phyloP scores from a whole-genome alignment of 371 early-diverging fungal genomes.

The Fennellomyces sp. region DNA sequence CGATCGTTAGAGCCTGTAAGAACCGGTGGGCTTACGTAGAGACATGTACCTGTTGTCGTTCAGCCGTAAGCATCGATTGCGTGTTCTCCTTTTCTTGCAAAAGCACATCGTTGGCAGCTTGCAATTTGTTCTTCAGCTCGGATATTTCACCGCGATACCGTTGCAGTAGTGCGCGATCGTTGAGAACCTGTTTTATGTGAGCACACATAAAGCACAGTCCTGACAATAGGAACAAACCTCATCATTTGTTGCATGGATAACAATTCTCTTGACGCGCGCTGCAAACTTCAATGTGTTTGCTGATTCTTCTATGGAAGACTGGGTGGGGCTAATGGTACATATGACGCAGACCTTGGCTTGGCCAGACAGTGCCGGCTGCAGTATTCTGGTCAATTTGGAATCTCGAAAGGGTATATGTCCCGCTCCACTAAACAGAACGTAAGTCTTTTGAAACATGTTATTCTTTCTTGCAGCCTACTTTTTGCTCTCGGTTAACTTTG shows the following conservation, averaged over 20 bases:
- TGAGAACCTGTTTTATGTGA: slow-evolving; percentile 70
- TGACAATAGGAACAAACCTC: too few species aligned
- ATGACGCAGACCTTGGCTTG: slow-evolving; percentile 81
- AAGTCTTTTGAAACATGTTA: too few species aligned
- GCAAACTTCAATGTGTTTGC: slow-evolving; percentile 90
- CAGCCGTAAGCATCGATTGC: slow-evolving; percentile 29
- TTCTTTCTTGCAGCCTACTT: too few species aligned
- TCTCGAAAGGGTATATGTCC: slow-evolving; percentile 88
- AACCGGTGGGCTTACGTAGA: too few species aligned
- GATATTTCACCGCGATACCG: slow-evolving; percentile 84
- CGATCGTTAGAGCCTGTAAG: too few species aligned
- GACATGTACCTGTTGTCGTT: slow-evolving; percentile 37
- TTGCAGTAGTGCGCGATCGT: slow-evolving; percentile 86
- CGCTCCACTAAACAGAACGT: slow-evolving; percentile 6
- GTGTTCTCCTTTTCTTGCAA: slow-evolving; percentile 47
- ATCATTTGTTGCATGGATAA: slow-evolving; percentile 16
- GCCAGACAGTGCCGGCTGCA: slow-evolving; percentile 83
- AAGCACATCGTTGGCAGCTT: slow-evolving; percentile 47
- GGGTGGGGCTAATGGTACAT: slow-evolving; percentile 76
- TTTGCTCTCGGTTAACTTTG: slow-evolving; percentile 57
- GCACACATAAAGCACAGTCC: too few species aligned
- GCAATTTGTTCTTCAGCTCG: slow-evolving; percentile 80
- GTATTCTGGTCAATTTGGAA: slow-evolving; percentile 87
- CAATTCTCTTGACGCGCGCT: slow-evolving; percentile 73
- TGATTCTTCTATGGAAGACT: slow-evolving; percentile 71